Percentiles rank a stretch among this genome's conserved stretches.
These are phyloP conservation scores for Angomonas ambiguus DNA, from an alignment of 208 protist species.

Conservation along the genomic window DNA sequence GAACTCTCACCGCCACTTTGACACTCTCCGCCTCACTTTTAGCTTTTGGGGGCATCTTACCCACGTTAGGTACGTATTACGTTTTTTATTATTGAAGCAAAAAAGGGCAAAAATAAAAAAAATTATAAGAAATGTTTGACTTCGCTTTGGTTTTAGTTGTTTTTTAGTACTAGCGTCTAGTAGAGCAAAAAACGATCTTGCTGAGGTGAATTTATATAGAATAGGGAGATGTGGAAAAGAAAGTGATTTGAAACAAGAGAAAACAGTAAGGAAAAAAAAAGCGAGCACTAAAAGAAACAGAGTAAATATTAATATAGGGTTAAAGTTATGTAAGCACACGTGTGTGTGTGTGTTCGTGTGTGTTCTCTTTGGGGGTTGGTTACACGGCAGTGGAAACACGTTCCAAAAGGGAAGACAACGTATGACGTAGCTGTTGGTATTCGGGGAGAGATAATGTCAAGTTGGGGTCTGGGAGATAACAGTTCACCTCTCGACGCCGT, in stretches of 20 bases:
- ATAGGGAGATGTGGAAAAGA: neutral
- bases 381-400: too few relatives aligned
- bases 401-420: too few relatives aligned
- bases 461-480: too few relatives aligned
- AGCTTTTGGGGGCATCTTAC: neutral
- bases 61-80: neutral
- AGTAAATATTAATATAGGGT: neutral
- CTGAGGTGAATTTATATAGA: neutral
- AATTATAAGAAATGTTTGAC: neutral
- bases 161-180: too few relatives aligned
- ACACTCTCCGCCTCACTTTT: slow-evolving; percentile 26
- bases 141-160: too few relatives aligned
- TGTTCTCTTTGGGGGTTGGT: too few relatives aligned
- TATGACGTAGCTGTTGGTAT: too few relatives aligned
- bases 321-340: too few relatives aligned
- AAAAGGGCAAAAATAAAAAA: neutral
- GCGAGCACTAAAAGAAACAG: neutral
- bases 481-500: too few relatives aligned
- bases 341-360: too few relatives aligned
- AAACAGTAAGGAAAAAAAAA: slow-evolving; percentile 5
- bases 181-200: too few relatives aligned
- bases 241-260: neutral
- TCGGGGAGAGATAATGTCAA: too few relatives aligned
- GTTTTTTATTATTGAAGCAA: neutral
- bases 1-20: slow-evolving; percentile 54